phyloP scores from a whole-genome alignment of 768 basidiomycete genomes.

The Paxillus ammoniavirescens region DNA sequence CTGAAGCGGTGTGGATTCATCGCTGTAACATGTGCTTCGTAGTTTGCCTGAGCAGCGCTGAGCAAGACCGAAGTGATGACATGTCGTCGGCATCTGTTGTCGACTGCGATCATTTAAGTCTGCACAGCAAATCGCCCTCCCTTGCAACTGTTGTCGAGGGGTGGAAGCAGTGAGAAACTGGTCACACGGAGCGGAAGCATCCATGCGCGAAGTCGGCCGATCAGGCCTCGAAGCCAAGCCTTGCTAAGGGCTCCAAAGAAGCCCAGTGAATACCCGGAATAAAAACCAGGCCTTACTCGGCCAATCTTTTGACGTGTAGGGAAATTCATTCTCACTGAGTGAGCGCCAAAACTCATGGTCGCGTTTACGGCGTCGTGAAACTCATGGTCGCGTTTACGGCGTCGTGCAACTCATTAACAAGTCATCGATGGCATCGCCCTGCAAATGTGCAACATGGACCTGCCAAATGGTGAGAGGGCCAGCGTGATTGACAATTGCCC shows the following conservation, averaged over 20 bases:
- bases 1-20: not conserved
- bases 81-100: constrained; percentile 20
- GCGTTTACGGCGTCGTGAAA: constrained; percentile 16
- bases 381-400: constrained; percentile 15
- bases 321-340: constrained; percentile 6
- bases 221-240: not conserved
- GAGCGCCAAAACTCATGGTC: constrained; percentile 13
- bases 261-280: constrained; percentile 8
- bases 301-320: constrained; percentile 16
- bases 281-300: constrained; percentile 10
- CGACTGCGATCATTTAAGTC: constrained; percentile 28
- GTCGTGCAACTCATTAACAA: constrained; percentile 12
- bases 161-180: constrained; percentile 28
- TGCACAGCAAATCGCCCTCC: constrained; percentile 27
- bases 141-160: not conserved
- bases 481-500: constrained; percentile 27
- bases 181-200: constrained; percentile 21
- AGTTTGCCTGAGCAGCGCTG: constrained; percentile 9
- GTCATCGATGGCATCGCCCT: too few species aligned
- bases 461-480: constrained; percentile 6
- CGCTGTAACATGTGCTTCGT: constrained; percentile 5
- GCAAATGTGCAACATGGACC: too few species aligned
- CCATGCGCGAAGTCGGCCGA: constrained; percentile 7
- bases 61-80: constrained; percentile 15
- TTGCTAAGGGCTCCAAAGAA: constrained; percentile 11